Percentiles rank a stretch among this genome's conserved stretches.
phyloP scores from a whole-genome alignment of 2,329 filamentous ascomycete species.

The Colletotrichum lindemuthianum region DNA sequence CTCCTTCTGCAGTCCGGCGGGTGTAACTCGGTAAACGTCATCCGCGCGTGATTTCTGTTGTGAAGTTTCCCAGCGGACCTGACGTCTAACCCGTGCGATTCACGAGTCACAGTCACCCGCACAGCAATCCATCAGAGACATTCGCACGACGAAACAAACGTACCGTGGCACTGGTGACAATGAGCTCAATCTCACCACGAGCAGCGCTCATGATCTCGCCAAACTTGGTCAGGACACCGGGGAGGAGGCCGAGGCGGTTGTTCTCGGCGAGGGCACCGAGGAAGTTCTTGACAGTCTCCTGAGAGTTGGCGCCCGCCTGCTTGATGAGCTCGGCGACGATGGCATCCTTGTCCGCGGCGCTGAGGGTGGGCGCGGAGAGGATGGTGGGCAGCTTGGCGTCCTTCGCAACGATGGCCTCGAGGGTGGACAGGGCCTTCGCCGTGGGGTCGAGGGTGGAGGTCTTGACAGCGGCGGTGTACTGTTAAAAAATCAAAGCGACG shows the following conservation, averaged over 20 bases:
- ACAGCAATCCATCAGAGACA: not conserved
- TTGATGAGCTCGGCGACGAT: conserved; percentile 91
- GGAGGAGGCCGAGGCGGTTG: conserved; percentile 88
- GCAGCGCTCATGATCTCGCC: conserved; percentile 85
- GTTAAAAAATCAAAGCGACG: conserved; percentile 49
- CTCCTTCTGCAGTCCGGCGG: not conserved
- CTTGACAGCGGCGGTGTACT: conserved; percentile 98
- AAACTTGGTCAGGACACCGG: conserved; percentile 89
- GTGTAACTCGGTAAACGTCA: not conserved
- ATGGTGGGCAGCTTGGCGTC: conserved; percentile 84
- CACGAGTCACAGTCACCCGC: not conserved
- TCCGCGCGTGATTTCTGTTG: not conserved
- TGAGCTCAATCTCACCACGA: conserved; percentile 92
- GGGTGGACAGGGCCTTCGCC: conserved; percentile 79
- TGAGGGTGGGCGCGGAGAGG: conserved; percentile 83
- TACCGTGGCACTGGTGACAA: conserved; percentile 90
- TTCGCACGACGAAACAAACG: conserved; percentile 44
- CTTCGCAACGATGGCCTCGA: conserved; percentile 78
- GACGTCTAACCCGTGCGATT: not conserved
- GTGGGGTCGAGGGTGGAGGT: conserved; percentile 84
- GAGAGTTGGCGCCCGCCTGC: conserved; percentile 74
- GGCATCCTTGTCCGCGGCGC: conserved; percentile 80
- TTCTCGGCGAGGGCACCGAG: conserved; percentile 90
- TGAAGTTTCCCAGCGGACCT: not conserved
- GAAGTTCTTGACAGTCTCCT: conserved; percentile 94